Evolutionary conservation across 805 yeast species (phyloP), one percentile per base, ranked within the genome.

Genomic region (Ogataea chonburiensis): DNA sequence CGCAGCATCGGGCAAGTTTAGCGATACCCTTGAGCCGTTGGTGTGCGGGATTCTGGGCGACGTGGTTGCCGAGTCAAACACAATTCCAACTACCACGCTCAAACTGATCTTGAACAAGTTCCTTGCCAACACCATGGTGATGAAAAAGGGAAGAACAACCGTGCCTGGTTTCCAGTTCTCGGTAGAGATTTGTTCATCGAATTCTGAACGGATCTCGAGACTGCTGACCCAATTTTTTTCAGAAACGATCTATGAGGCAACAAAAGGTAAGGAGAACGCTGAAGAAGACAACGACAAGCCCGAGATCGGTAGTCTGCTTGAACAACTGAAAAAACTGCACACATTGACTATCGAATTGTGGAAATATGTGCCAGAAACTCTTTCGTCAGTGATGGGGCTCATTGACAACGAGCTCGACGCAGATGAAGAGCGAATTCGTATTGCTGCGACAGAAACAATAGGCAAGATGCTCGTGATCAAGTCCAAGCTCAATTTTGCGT

Each of bases 321-420:
- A 66, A 27, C 75, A 74, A 14, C 59, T 85, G 35, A 66, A 65
- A 8, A 81, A 79, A 50, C 66, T 85, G 3, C 95, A 87, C 52
- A 68, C 59, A 9, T 61, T 86, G 21, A 63, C 81, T 0, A 61
- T 79, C 2, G 81, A 80, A 42, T 63, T 88, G 2, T 89, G 96
- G 96, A 75, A 68, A 47, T 70, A 75, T 34, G 79, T 79, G 0
- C 96, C 96, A 0, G 93, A 83, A 30, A 62, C 85, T 14, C 65
- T 86, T 8, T 70, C 75, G 3, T 76, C 93, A 1, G 82, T 84
- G 0, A 75, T 85, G 69, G 93, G 95, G 0, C 71, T 86, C 34
- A 64, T 88, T 4, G 86, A 85, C 46, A 87, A 85, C 50, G 95
- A 88, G 47, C 62, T 88, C 26, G 77, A 77, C 40, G 86, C 95